Evolutionary conservation across 2,329 filamentous ascomycete genomes (phyloP).

Genomic region (Ophiocordyceps australis): DNA sequence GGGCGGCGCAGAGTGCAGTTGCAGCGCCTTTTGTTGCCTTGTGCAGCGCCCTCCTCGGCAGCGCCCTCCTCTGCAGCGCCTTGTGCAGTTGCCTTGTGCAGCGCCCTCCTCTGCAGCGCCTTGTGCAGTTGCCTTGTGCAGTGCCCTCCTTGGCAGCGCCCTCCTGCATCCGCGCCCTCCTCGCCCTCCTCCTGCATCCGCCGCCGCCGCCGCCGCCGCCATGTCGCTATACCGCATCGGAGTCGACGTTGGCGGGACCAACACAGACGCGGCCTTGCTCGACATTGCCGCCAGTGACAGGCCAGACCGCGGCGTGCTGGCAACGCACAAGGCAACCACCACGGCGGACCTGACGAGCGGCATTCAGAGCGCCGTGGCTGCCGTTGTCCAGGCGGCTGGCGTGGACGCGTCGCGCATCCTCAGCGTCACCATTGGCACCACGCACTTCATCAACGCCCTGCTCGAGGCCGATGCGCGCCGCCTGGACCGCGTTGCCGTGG

Average conservation of each 20-base stretch:
- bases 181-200: too few species aligned
- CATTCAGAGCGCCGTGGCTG: conserved; percentile 24
- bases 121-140: too few species aligned
- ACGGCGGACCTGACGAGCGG: conserved; percentile 30
- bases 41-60: too few species aligned
- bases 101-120: too few species aligned
- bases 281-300: conserved; percentile 17
- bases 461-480: conserved; percentile 23
- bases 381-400: conserved; percentile 18
- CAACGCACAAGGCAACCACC: conserved; percentile 28
- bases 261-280: conserved; percentile 25
- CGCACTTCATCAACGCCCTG: conserved; percentile 30
- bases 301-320: conserved; percentile 20
- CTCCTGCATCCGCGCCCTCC: too few species aligned
- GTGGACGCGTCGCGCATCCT: conserved; percentile 19
- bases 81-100: too few species aligned
- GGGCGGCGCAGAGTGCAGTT: too few species aligned
- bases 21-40: too few species aligned
- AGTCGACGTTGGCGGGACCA: conserved; percentile 21
- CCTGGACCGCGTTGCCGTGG: conserved; percentile 23
- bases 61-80: too few species aligned
- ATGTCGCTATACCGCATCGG: conserved; percentile 24
- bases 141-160: too few species aligned
- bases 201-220: not conserved
- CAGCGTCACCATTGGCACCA: conserved; percentile 30